Conservation (phyloP, 768 basidiomycete species). For the Russula brevipes region DNA sequence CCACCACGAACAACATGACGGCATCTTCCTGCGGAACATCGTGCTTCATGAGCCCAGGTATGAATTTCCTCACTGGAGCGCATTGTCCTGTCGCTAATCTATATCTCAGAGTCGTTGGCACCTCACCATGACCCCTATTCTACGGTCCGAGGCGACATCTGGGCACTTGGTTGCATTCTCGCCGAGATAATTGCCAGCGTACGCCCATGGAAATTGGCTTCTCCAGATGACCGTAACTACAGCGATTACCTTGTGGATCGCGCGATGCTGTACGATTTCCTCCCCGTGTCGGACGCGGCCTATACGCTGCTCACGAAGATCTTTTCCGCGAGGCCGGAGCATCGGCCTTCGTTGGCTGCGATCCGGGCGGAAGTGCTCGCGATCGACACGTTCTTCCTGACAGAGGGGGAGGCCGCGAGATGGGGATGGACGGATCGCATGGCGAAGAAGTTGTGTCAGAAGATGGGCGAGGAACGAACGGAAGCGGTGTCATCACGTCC, state of each 20-base stretch:
- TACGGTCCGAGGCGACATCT: slow-evolving; percentile 11
- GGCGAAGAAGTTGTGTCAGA: neutral
- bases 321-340: slow-evolving; percentile 59
- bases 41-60: slow-evolving; percentile 17
- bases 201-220: slow-evolving; percentile 1
- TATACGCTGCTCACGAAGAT: slow-evolving; percentile 46
- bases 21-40: neutral
- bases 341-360: slow-evolving; percentile 58
- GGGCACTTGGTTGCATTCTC: slow-evolving; percentile 21
- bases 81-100: neutral
- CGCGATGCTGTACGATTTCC: neutral
- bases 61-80: neutral
- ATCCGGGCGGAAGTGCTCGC: slow-evolving; percentile 52
- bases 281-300: slow-evolving; percentile 34
- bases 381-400: slow-evolving; percentile 59
- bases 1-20: slow-evolving; percentile 8
- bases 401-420: slow-evolving; percentile 37
- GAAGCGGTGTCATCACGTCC: neutral
- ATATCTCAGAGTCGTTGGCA: slow-evolving; percentile 2
- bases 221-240: neutral
- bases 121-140: slow-evolving; percentile 4
- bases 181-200: slow-evolving; percentile 13
- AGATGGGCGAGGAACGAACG: neutral
- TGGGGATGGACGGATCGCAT: slow-evolving; percentile 7
- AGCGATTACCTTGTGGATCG: slow-evolving; percentile 1